These are phyloP conservation scores for Fimicolochytrium jonesii DNA, from an alignment of 192 early-diverging fungal genomes.

Conservation along the genomic window DNA sequence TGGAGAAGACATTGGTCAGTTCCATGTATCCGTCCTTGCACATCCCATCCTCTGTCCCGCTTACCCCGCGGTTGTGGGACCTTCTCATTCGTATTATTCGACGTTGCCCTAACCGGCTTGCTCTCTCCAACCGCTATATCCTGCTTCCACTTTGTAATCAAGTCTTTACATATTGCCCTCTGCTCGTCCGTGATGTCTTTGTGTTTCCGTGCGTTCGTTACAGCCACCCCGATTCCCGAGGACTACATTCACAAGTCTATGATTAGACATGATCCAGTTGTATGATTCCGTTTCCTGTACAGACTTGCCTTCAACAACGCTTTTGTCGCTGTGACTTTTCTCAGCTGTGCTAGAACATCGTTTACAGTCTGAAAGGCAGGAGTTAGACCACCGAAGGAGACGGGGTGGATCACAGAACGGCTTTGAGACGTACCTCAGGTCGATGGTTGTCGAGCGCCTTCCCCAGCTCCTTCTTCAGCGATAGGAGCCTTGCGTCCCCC, in stretches of 20 bases:
- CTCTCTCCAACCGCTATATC: slow-evolving; percentile 53
- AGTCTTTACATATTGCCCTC: slow-evolving; percentile 57
- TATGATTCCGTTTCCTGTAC: not conserved
- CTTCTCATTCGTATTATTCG: slow-evolving; percentile 23
- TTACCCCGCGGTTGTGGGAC: not conserved
- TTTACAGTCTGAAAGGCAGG: slow-evolving; percentile 44
- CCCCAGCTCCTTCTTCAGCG: too few relatives aligned
- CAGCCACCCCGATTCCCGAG: slow-evolving; percentile 73
- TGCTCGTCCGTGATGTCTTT: slow-evolving; percentile 46
- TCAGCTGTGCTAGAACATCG: slow-evolving; percentile 42
- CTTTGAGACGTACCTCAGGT: too few relatives aligned
- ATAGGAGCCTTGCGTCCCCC: too few relatives aligned
- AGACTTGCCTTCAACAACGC: slow-evolving; percentile 53
- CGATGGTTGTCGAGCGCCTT: too few relatives aligned
- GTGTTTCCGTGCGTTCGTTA: slow-evolving; percentile 70
- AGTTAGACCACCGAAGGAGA: too few relatives aligned
- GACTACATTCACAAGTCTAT: slow-evolving; percentile 32
- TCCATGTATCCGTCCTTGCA: not conserved
- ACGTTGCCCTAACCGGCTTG: slow-evolving; percentile 27
- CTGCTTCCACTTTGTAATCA: slow-evolving; percentile 82
- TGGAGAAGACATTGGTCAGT: not conserved
- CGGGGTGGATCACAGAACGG: too few relatives aligned
- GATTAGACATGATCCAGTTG: not conserved
- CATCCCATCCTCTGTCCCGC: not conserved
- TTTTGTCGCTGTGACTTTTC: slow-evolving; percentile 42